Evolutionary conservation across 192 early-diverging fungal species (phyloP), one percentile per base, ranked within the genome.

Genomic region (Ambispora gerdemannii): DNA sequence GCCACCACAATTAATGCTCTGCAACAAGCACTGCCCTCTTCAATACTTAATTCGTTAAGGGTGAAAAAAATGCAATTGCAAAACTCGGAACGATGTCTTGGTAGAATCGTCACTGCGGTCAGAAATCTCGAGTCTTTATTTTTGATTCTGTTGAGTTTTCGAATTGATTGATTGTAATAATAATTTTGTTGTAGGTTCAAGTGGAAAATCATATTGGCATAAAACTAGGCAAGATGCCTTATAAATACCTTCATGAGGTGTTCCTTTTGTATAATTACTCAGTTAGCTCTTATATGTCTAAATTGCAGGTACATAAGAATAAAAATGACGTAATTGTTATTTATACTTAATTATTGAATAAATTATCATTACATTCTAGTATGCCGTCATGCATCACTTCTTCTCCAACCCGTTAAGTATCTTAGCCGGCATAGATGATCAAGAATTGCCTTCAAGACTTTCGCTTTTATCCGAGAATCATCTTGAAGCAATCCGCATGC

Each of bases 371-470:
- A 11, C 2, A 49, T 34, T 34, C 28, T 77, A 95, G 85, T 95
- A 91, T 75, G 86, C 90, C 0, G 72, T 89, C 17, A 93, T 95
- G 92, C 89, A 92, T 69, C 88, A 93, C 72, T 97, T 84, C 70
- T 95, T 90, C 67, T 82, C 87, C 0, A 93, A 93, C 72, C 92
- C 95, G 2, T 84, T 95, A 53, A 91, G 89, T 71, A 77, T 93
- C 8, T 77, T 93, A 11, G 65, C 72, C 17, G 75, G 74, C 59
- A 77, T 53, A 35, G 69, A 33, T 62, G 68, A 13, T 53, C 72
- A 17, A 47, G 70, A 10, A 34, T 36, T 32, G 20, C 58, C 7
- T 77, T 75, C 72, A 34, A 60, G 56, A 59, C 69, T 80, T 24
- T 32, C 75, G 24, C 43, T 77, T 2, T 38, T 88, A 15, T 78